Conservation (phyloP, 1,284 basidiomycete species). For the Anthracocystis walkeri region DNA sequence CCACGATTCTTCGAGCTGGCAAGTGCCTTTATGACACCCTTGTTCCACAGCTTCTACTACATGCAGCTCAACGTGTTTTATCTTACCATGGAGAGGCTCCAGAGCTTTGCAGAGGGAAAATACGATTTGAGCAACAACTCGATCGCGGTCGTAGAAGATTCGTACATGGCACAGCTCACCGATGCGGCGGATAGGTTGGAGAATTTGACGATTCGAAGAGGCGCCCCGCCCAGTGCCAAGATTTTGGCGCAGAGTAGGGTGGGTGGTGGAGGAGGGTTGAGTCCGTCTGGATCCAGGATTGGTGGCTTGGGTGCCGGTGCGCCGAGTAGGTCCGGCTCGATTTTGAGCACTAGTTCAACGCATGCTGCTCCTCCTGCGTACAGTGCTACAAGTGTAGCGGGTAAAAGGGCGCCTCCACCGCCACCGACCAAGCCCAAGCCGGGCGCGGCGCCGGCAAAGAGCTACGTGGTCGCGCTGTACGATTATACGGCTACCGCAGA, state of each 20-base stretch:
- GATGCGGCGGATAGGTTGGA: slow-evolving; percentile 78
- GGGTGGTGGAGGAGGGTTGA: slow-evolving; percentile 4
- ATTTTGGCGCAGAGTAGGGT: slow-evolving; percentile 49
- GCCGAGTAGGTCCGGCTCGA: slow-evolving; percentile 33
- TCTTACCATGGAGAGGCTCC: slow-evolving; percentile 90
- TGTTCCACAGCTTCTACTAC: slow-evolving; percentile 98
- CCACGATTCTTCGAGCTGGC: slow-evolving; percentile 89
- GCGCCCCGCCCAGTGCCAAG: slow-evolving; percentile 52
- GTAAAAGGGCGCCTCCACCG: slow-evolving; percentile 86
- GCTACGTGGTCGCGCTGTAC: slow-evolving; percentile 92
- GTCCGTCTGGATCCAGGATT: slow-evolving; percentile 27
- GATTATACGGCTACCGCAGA: slow-evolving; percentile 85
- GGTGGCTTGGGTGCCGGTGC: slow-evolving; percentile 38
- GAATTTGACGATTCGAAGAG: slow-evolving; percentile 59
- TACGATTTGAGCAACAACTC: slow-evolving; percentile 81
- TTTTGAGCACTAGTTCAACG: slow-evolving; percentile 7
- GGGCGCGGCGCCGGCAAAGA: slow-evolving; percentile 73
- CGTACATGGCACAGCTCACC: slow-evolving; percentile 82
- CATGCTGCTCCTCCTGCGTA: slow-evolving; percentile 35
- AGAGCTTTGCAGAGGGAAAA: slow-evolving; percentile 82
- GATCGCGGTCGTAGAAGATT: slow-evolving; percentile 74
- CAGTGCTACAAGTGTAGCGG: slow-evolving; percentile 16
- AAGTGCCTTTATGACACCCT: slow-evolving; percentile 90
- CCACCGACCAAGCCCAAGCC: slow-evolving; percentile 85
- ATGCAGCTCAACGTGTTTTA: slow-evolving; percentile 98